These are phyloP conservation scores for Gracilaria domingensis DNA, from an alignment of 23 red algal species.

Conservation along the genomic window DNA sequence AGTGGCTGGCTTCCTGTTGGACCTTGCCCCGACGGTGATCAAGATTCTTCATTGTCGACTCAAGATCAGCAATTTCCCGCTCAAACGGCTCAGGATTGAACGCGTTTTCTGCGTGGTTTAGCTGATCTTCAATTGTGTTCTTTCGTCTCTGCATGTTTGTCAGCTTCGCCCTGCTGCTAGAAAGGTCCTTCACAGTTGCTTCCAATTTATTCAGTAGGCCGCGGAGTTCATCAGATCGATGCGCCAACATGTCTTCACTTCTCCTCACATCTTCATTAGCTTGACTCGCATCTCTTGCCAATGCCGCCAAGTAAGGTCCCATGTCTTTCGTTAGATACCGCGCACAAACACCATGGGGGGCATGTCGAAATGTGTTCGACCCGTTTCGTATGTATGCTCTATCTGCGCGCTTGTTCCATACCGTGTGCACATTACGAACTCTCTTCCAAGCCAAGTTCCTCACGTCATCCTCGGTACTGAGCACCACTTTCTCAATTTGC, in stretches of 20 bases:
- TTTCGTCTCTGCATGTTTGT: constrained; percentile 35
- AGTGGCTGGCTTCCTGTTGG: background rate
- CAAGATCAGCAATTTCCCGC: constrained; percentile 40
- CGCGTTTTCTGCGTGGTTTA: constrained; percentile 52
- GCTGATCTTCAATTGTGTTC: constrained; percentile 41
- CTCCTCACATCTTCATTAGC: background rate
- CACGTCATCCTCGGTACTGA: constrained; percentile 53
- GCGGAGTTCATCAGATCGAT: background rate
- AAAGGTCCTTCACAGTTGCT: background rate
- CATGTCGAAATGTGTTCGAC: constrained; percentile 56
- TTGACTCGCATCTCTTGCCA: constrained; percentile 26
- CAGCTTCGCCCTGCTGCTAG: background rate
- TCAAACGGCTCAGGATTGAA: constrained; percentile 72
- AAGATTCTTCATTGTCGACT: constrained; percentile 2
- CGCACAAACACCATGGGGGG: constrained; percentile 27
- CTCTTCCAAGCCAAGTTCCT: constrained; percentile 43
- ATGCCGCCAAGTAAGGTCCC: constrained; percentile 43
- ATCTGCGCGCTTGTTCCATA: constrained; percentile 63
- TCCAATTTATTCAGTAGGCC: background rate
- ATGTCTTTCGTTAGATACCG: constrained; percentile 55
- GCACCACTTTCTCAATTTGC: constrained; percentile 76
- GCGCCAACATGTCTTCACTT: background rate
- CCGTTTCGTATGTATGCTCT: constrained; percentile 52
- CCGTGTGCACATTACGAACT: constrained; percentile 37
- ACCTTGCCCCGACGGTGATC: background rate